Conservation (phyloP, 2,329 filamentous ascomycete genomes). For the Dryadomyces quercivorus region DNA sequence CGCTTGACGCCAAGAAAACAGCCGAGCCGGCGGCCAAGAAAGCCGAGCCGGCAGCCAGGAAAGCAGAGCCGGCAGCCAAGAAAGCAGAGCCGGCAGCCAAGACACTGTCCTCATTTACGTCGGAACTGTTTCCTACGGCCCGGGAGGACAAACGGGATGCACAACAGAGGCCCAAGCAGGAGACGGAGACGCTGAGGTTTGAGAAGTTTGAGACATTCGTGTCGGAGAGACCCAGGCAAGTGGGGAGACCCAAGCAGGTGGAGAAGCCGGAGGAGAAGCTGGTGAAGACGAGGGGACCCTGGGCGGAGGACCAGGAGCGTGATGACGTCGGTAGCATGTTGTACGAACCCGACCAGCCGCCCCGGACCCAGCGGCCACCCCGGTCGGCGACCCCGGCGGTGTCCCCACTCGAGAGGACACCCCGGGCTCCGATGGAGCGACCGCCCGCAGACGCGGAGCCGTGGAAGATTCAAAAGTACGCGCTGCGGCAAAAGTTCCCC, state of each 20-base stretch:
- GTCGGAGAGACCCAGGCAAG: too few species aligned
- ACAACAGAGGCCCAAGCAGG: not conserved
- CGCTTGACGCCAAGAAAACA: too few species aligned
- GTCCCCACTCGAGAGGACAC: too few species aligned
- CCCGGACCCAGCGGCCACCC: not conserved
- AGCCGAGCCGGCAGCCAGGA: too few species aligned
- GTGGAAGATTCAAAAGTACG: conserved; percentile 70
- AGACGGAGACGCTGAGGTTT: not conserved
- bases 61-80: too few species aligned
- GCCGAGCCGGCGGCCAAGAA: too few species aligned
- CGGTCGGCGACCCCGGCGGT: not conserved
- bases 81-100: too few species aligned
- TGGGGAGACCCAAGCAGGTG: not conserved
- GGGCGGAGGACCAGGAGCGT: not conserved
- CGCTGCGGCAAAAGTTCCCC: conserved; percentile 65
- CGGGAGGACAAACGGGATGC: too few species aligned
- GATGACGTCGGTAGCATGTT: not conserved
- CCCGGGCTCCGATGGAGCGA: too few species aligned
- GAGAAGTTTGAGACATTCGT: too few species aligned
- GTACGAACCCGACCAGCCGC: not conserved
- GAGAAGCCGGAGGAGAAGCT: not conserved
- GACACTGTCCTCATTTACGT: too few species aligned
- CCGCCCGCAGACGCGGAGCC: not conserved
- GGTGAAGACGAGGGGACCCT: not conserved
- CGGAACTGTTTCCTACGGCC: too few species aligned